Evolutionary conservation across 2,329 filamentous ascomycete species (phyloP).

Genomic region (Arthrobotrys pseudoclavata): DNA sequence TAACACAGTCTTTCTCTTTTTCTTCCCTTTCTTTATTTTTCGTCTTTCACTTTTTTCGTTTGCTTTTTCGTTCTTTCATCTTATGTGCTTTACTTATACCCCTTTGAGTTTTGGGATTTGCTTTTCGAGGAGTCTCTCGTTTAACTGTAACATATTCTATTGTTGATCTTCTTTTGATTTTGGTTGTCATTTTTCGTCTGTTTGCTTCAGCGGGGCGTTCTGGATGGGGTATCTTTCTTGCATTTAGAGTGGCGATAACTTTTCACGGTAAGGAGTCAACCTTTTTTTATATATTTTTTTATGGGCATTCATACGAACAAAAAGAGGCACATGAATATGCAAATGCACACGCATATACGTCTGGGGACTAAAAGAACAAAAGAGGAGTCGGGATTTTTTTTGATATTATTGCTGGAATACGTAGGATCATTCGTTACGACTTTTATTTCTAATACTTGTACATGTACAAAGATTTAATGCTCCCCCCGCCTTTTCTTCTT

Average conservation of each 20-base stretch:
- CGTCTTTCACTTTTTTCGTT: neutral
- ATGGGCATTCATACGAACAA: conserved; percentile 17
- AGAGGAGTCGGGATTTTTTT: conserved; percentile 11
- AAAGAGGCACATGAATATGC: conserved; percentile 3
- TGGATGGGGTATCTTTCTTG: neutral
- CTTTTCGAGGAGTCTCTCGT: conserved; percentile 5
- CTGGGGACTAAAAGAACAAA: neutral
- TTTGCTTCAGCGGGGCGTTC: conserved; percentile 21
- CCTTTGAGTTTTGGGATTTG: conserved; percentile 23
- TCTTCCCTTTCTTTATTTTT: neutral
- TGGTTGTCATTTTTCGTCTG: neutral
- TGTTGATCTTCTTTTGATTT: neutral
- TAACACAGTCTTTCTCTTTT: conserved; percentile 1
- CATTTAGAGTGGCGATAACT: conserved; percentile 8
- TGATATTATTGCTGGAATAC: neutral
- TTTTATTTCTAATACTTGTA: conserved; percentile 1
- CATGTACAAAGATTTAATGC: neutral
- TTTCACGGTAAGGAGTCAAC: conserved; percentile 11
- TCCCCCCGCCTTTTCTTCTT: no score
- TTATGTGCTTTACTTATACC: conserved; percentile 35
- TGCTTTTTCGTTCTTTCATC: conserved; percentile 3
- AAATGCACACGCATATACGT: neutral
- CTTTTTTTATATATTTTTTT: neutral
- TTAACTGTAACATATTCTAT: conserved; percentile 27
- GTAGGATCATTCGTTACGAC: neutral